Evolutionary conservation across 306 rosid species (phyloP).

Genomic region (Ziziphus jujuba): DNA sequence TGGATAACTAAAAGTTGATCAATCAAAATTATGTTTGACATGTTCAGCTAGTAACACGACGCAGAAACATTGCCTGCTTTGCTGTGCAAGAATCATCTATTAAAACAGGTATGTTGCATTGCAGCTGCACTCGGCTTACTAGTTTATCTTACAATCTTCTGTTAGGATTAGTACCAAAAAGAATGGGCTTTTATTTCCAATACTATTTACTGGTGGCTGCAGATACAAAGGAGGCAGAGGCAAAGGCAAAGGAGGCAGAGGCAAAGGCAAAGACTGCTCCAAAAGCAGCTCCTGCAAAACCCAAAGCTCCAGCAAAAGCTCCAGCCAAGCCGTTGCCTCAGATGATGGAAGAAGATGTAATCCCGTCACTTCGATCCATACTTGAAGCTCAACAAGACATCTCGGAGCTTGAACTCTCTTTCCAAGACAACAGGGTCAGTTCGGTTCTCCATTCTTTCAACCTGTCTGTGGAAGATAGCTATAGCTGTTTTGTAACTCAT

Average conservation of each 20-base stretch:
- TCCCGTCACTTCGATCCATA: slow-evolving; percentile 70
- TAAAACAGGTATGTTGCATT: slow-evolving; percentile 51
- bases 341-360: slow-evolving; percentile 92
- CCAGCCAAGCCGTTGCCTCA: slow-evolving; percentile 67
- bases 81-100: slow-evolving; percentile 88
- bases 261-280: slow-evolving; percentile 45
- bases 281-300: slow-evolving; percentile 58
- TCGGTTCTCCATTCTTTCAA: neutral
- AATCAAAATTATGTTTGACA: neutral
- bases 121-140: slow-evolving; percentile 3
- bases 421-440: slow-evolving; percentile 70
- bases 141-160: slow-evolving; percentile 1
- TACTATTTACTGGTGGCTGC: slow-evolving; percentile 40
- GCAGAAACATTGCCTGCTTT: slow-evolving; percentile 58
- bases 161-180: neutral
- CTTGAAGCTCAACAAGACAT: slow-evolving; percentile 70
- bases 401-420: slow-evolving; percentile 60
- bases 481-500: too few relatives aligned
- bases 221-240: slow-evolving; percentile 55
- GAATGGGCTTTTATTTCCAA: neutral
- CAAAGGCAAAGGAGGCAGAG: too few relatives aligned
- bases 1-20: too few relatives aligned
- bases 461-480: too few relatives aligned
- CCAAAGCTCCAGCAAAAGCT: slow-evolving; percentile 73
- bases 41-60: slow-evolving; percentile 31